Evolutionary conservation across 208 protist species (phyloP), one percentile per base, ranked within the genome.

Genomic region (Herpetomonas tarakana): DNA sequence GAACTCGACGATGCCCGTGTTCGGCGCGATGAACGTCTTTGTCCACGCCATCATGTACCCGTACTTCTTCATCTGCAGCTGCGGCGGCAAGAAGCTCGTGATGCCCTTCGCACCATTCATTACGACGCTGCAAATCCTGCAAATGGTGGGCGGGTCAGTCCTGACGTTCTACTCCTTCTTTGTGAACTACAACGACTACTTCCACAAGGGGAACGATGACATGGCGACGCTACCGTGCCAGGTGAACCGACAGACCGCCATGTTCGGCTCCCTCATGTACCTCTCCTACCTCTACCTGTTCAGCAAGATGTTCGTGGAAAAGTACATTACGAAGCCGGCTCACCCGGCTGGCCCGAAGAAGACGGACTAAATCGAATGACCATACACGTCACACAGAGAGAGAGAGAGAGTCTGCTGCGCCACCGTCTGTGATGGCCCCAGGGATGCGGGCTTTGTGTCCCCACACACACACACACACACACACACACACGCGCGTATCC

Each of bases 41-140:
- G 94, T 98, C 19, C 97, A 98, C 77, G 68, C 91, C 3, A 78
- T 98, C 75, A 98, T 98, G 95, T 98, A 98, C 74, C 71, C 76
- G 4, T 98, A 98, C 74, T 98, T 97, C 66, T 83, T 81, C 47
- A 22, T 96, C 18, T 83, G 78, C 62, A 78, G 77, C 1, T 74
- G 73, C 35, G 83, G 88, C 28, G 35, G 78, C 41, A 76, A 80
- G 73, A 74, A 78, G 57, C n/a, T 85, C 1, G 65, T 89, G 35
- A 81, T 80, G 57, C 74, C 74, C 9, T 71, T 96, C 47, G 86
- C 92, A 0, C 81, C 83, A 28, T 70, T 95, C 50, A 96, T 97
- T 55, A 97, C 92, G 35, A 45, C 56, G 1, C 52, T 91, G 31
- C 92, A 97, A 74, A 84, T 97, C n/a, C 47, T 89, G 4, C 96